Conservation (phyloP, 176 grass and related monocot genomes). For the Lolium multiflorum region DNA sequence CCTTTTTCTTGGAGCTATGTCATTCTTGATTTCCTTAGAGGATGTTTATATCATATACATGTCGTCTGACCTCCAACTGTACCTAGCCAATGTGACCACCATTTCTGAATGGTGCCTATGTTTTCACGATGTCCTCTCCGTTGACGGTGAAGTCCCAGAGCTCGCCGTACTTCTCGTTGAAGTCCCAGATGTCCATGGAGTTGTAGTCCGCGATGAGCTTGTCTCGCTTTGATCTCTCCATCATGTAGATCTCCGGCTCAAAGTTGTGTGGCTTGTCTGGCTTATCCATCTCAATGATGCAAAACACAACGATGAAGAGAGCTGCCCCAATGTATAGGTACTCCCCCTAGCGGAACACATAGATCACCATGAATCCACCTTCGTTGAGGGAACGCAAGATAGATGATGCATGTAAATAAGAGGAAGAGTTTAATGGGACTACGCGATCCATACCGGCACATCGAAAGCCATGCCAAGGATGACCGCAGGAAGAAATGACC, state of each 20-base stretch:
- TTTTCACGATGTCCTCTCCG: conserved; percentile 77
- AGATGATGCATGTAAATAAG: conserved; percentile 28
- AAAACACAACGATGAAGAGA: conserved; percentile 74
- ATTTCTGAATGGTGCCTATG: conserved; percentile 38
- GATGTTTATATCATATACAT: background rate
- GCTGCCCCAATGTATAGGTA: conserved; percentile 95
- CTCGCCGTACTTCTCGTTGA: conserved; percentile 97
- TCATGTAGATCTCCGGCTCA: conserved; percentile 95
- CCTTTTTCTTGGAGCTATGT: conserved; percentile 20
- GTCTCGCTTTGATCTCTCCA: conserved; percentile 81
- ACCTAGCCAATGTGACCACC: conserved; percentile 30
- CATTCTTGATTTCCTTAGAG: conserved; percentile 8
- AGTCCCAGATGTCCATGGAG: conserved; percentile 99
- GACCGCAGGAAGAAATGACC: conserved; percentile 88
- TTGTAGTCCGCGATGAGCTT: conserved; percentile 97
- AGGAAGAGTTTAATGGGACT: background rate
- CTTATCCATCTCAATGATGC: conserved; percentile 87
- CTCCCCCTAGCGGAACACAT: conserved; percentile 60
- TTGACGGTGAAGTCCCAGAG: conserved; percentile 96
- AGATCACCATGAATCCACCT: background rate
- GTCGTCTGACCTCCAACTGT: background rate
- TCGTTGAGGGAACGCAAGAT: conserved; percentile 25
- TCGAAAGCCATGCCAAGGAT: conserved; percentile 74
- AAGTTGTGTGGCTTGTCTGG: conserved; percentile 96
- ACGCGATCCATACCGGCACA: conserved; percentile 66